A percentile compares a stretch with the other conserved stretches of the same genome.
Evolutionary conservation across 768 basidiomycete genomes (phyloP).

Genomic region (Crassisporium funariophilum): DNA sequence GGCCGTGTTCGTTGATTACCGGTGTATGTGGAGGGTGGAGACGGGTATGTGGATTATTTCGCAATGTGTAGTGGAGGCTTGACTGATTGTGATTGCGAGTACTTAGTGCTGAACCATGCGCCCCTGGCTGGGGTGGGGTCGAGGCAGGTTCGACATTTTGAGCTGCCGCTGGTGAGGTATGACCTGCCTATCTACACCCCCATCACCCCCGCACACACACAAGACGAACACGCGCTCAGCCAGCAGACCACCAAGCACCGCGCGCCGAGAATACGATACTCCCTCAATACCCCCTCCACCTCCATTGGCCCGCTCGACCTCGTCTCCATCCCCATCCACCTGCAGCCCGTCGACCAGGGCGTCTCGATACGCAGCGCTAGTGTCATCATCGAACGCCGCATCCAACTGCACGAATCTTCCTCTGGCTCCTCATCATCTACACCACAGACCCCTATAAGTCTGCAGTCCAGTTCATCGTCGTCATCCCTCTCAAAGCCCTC

Average conservation of each 20-base stretch:
- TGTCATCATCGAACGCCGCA: constrained; percentile 71
- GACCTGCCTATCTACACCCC: constrained; percentile 53
- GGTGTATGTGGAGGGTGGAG: constrained; percentile 82
- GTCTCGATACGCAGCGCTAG: constrained; percentile 64
- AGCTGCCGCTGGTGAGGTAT: constrained; percentile 72
- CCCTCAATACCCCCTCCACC: constrained; percentile 51
- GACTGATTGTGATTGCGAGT: too few species aligned
- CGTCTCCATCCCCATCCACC: constrained; percentile 62
- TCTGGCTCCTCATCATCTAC: constrained; percentile 19
- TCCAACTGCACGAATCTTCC: constrained; percentile 51
- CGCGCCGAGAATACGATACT: constrained; percentile 61
- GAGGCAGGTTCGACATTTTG: constrained; percentile 69
- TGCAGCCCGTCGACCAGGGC: constrained; percentile 60
- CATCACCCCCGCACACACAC: constrained; percentile 36
- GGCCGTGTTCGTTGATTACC: constrained; percentile 74
- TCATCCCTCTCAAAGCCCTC: constrained; percentile 17
- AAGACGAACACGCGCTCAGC: constrained; percentile 39
- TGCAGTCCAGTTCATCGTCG: constrained; percentile 19
- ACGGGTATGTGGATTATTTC: constrained; percentile 54
- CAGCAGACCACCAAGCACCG: constrained; percentile 55
- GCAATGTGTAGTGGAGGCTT: constrained; percentile 8
- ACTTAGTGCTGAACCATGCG: constrained; percentile 71
- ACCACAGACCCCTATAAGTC: constrained; percentile 12
- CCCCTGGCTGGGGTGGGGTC: constrained; percentile 67
- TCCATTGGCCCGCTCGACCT: constrained; percentile 76